Percentiles rank a stretch among this genome's conserved stretches.
phyloP scores from a whole-genome alignment of 176 grass and related monocot genomes.

The Triticum timopheevii region DNA sequence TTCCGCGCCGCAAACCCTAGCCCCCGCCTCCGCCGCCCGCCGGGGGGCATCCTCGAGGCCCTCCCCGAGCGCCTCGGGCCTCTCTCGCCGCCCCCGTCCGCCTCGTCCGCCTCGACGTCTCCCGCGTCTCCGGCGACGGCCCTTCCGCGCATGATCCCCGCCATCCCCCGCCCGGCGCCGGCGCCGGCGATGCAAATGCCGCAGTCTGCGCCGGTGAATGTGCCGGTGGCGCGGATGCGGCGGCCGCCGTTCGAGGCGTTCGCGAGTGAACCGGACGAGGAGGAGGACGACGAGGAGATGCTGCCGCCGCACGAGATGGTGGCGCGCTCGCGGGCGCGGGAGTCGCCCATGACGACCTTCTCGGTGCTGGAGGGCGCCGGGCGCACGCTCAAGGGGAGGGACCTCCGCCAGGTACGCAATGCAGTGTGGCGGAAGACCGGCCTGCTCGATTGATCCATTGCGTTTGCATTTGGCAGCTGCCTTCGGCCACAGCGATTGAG shows the following conservation, averaged over 20 bases:
- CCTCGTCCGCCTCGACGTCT: conserved; percentile 49
- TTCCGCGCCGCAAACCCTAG: conserved; percentile 34
- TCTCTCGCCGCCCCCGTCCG: conserved; percentile 28
- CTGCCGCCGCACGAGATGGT: conserved; percentile 86
- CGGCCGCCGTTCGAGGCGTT: conserved; percentile 1
- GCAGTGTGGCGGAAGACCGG: conserved; percentile 78
- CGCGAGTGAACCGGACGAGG: conserved; percentile 29
- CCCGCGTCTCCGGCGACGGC: conserved; percentile 51
- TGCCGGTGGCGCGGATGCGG: conserved; percentile 43
- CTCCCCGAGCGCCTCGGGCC: conserved; percentile 36
- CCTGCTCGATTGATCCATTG: conserved; percentile 70
- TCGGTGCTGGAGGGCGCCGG: conserved; percentile 78
- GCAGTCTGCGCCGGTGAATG: conserved; percentile 76
- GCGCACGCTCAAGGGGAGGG: conserved; percentile 84
- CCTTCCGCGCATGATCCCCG: conserved; percentile 62
- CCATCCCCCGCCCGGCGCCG: conserved; percentile 48
- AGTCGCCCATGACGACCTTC: conserved; percentile 70
- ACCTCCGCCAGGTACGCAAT: conserved; percentile 81
- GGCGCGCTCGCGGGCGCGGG: conserved; percentile 45
- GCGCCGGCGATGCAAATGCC: conserved; percentile 31
- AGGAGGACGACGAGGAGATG: conserved; percentile 59
- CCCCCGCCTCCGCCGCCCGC: conserved; percentile 41
- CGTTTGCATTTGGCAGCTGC: conserved; percentile 2
- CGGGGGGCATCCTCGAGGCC: conserved; percentile 66
- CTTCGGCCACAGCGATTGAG: conserved; percentile 1